A percentile compares a stretch with the other conserved stretches of the same genome.
These are phyloP conservation scores for Umbelopsis sp. DNA, from an alignment of 192 early-diverging fungal species.

Conservation along the genomic window DNA sequence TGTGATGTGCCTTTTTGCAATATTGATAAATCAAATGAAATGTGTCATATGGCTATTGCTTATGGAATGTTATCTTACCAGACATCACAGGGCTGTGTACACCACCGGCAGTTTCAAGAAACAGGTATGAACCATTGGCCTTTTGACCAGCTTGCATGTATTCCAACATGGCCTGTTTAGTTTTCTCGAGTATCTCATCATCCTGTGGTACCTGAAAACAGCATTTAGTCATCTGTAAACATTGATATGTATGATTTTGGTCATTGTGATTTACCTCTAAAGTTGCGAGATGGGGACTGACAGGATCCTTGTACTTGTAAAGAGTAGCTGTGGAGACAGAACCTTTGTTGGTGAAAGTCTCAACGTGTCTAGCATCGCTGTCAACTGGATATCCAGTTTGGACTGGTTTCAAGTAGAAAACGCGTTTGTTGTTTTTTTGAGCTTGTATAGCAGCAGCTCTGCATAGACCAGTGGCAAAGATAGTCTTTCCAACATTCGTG, in stretches of 20 bases:
- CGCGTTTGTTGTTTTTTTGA: slow-evolving; percentile 42
- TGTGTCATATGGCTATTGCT: not conserved
- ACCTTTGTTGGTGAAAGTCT: slow-evolving; percentile 42
- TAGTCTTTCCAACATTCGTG: slow-evolving; percentile 83
- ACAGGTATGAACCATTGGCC: slow-evolving; percentile 44
- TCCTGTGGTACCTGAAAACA: slow-evolving; percentile 48
- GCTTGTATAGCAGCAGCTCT: slow-evolving; percentile 54
- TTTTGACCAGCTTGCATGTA: slow-evolving; percentile 26
- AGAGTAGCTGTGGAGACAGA: slow-evolving; percentile 50
- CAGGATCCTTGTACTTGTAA: slow-evolving; percentile 72
- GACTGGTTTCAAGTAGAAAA: slow-evolving; percentile 79
- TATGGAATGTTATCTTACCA: slow-evolving; percentile 42
- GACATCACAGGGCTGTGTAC: slow-evolving; percentile 77
- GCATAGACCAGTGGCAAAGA: slow-evolving; percentile 70
- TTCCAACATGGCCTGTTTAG: slow-evolving; percentile 43
- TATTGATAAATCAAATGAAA: not conserved
- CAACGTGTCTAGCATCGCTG: slow-evolving; percentile 74
- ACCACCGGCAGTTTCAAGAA: slow-evolving; percentile 85
- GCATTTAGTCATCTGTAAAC: not conserved
- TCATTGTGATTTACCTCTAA: slow-evolving; percentile 36
- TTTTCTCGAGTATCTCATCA: slow-evolving; percentile 42
- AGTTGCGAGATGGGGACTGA: slow-evolving; percentile 76
- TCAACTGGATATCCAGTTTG: slow-evolving; percentile 84
- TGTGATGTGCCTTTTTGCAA: slow-evolving; percentile 60
- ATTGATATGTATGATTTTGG: not conserved